Evolutionary conservation across 148 eudicot species (phyloP), one percentile per base, ranked within the genome.

Genomic region (Diospyros kaki): DNA sequence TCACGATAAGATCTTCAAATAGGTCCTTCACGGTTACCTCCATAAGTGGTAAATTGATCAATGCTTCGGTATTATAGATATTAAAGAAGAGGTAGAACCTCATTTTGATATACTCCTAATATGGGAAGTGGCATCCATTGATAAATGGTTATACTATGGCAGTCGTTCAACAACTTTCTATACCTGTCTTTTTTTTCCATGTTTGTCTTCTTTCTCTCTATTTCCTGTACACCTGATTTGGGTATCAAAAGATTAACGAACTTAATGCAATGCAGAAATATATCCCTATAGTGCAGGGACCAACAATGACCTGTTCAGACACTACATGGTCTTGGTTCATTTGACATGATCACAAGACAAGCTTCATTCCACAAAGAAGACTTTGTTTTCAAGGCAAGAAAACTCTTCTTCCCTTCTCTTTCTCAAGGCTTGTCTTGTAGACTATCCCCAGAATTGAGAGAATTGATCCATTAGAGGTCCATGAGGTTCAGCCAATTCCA

Each of bases 221-320:
- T 28, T 28, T 28, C 28, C 28, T 60, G 45, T 76, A 46, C 68
- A n/a, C 42, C 43, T 39, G 9, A 52, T 70, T 71, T 12, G 15
- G 11, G 14, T 76, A n/a, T 76, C 68, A 58, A 55, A 58, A 44
- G 12, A 18, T 42, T 46, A 73, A 46, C 46, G 17, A 69, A 75
- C 41, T 55, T 45, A 18, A 69, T 28, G 60, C 54, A 17, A 10
- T 40, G 28, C 9, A 46, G 48, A 52, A 41, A 46, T 2, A 58
- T 10, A 2, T 44, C 28, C 45, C 51, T 44, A 15, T 5, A 51
- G 6, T 42, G 14, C 0, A 54, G 64, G 59, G 48, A 66, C 10
- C 13, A 41, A 64, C 48, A 72, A 73, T 28, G 28, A 28, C 28
- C 28, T 28, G 28, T 28, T 28, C 28, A 28, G 28, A 28, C 0